Evolutionary conservation across 208 protist genomes (phyloP), one percentile per base, ranked within the genome.

Genomic region (Novymonas esmeraldas): DNA sequence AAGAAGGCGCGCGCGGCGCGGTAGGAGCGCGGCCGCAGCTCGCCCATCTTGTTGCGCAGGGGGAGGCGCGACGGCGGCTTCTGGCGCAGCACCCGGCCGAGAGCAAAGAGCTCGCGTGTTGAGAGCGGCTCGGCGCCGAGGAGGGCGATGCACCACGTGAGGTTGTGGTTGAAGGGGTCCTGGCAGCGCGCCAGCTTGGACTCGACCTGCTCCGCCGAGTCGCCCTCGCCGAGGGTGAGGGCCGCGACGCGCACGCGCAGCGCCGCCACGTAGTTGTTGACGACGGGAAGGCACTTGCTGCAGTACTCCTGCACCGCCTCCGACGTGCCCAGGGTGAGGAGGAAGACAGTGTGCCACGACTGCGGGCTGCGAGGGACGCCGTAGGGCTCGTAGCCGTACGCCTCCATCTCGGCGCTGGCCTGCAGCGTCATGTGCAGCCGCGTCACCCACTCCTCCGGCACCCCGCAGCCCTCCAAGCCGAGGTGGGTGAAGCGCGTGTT

Each of bases 121-220:
- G 57, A 52, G 56, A 85, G 68, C 28, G 64, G 68, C 41, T 64
- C 63, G 20, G 49, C 18, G 31, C 79, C 74, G 31, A 90, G 63
- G 7, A 95, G 66, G 33, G 75, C 85, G 28, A 88, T 75, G 65
- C 85, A 93, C 87, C 87, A 94, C 36, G 78, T 76, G 2, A 86
- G 64, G 16, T 70, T 41, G 50, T 87, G 76, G 70, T 93, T 92
- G 49, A 64, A 61, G 3, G 66, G 26, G 51, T 93, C 87, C n/a
- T 54, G 67, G 61, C 87, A 94, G 22, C 74, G 81, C 31, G 72
- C 55, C 44, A 95, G 39, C 72, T 95, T 93, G 29, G 61, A 72
- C 50, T 68, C 59, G 41, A 86, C 74, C 62, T 79, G 76, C 64
- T 90, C 83, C 6, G 39, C 26, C 0, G 81, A 78, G 65, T 95